Conservation (phyloP, 2,329 filamentous ascomycete species). For the Penicillium sp. region DNA sequence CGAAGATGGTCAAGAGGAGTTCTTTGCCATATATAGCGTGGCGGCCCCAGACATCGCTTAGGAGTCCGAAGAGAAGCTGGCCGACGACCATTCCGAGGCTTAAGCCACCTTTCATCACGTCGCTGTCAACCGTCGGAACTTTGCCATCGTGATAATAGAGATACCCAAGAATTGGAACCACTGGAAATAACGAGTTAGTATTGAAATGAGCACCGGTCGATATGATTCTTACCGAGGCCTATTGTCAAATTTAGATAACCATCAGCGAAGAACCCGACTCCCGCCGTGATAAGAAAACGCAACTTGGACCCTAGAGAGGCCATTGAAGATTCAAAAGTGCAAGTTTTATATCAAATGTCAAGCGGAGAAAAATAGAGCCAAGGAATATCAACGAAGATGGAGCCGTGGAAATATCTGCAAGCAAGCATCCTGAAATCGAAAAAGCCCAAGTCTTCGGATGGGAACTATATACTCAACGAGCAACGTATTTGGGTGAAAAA, state of each 20-base stretch:
- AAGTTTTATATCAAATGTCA: not conserved
- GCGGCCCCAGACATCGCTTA: conserved; percentile 32
- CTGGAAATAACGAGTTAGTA: conserved; percentile 10
- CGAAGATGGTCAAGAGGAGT: conserved; percentile 28
- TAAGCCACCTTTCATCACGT: conserved; percentile 29
- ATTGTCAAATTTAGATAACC: conserved; percentile 33
- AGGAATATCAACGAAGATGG: too few species aligned
- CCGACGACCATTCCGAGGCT: conserved; percentile 32
- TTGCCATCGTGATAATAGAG: conserved; percentile 29
- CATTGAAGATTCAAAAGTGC: conserved; percentile 4
- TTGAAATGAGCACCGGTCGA: not conserved
- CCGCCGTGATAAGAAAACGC: conserved; percentile 28
- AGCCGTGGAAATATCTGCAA: too few species aligned
- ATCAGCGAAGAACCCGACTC: conserved; percentile 33
- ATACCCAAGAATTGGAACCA: conserved; percentile 31
- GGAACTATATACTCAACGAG: not conserved
- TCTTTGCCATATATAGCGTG: conserved; percentile 33
- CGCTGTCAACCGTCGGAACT: conserved; percentile 18
- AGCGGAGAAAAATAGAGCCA: too few species aligned
- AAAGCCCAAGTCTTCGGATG: not conserved
- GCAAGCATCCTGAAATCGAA: too few species aligned
- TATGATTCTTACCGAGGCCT: conserved; percentile 26
- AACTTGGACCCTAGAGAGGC: conserved; percentile 19
- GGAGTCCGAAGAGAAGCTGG: conserved; percentile 30
- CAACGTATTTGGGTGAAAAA: not conserved